phyloP scores from a whole-genome alignment of 257 asterid genomes.

The Lycium ferocissimum region DNA sequence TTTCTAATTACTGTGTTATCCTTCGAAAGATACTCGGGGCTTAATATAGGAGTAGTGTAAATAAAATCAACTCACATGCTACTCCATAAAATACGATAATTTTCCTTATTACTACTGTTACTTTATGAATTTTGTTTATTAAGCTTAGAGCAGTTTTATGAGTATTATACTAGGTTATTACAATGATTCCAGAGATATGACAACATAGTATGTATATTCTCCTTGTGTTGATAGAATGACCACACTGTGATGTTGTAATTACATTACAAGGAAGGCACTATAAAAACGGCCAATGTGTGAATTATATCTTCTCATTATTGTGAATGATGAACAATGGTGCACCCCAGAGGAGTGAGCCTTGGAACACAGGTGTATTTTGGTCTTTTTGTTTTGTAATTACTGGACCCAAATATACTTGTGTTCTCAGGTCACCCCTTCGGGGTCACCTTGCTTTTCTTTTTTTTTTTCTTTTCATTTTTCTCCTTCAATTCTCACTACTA shows the following conservation, averaged over 20 bases:
- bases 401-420: slow-evolving; percentile 41
- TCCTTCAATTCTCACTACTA: too few species aligned
- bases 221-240: slow-evolving; percentile 48
- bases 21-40: too few species aligned
- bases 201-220: slow-evolving; percentile 14
- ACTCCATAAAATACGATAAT: too few species aligned
- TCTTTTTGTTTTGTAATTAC: not conserved
- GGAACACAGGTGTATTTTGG: slow-evolving; percentile 49
- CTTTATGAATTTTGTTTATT: too few species aligned
- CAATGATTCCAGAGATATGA: slow-evolving; percentile 27
- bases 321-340: slow-evolving; percentile 17
- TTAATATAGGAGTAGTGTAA: too few species aligned
- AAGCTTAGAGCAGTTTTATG: too few species aligned
- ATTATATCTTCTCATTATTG: not conserved
- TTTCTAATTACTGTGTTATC: too few species aligned
- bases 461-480: not conserved
- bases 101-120: too few species aligned
- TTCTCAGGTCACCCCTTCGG: slow-evolving; percentile 72
- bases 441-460: slow-evolving; percentile 14
- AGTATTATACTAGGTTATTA: too few species aligned
- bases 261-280: not conserved
- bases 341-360: slow-evolving; percentile 50
- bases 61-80: too few species aligned
- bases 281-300: not conserved
- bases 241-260: not conserved